Conservation (phyloP, 1,284 basidiomycete genomes). For the Cutaneotrichosporon cyanovorans region DNA sequence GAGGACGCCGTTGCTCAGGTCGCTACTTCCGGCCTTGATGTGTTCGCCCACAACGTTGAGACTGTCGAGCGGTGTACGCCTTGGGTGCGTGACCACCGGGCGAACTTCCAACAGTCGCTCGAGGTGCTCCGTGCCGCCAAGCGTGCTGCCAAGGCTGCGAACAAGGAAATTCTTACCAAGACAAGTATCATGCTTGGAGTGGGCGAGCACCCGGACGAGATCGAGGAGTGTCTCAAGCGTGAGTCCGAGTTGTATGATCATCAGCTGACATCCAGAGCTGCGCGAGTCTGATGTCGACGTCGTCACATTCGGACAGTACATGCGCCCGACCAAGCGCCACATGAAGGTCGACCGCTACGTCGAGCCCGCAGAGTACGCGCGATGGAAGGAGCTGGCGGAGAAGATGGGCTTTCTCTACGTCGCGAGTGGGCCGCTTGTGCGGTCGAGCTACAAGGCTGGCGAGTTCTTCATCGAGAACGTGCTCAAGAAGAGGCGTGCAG, state of each 20-base stretch:
- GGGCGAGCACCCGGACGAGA: constrained; percentile 78
- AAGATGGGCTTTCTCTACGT: constrained; percentile 95
- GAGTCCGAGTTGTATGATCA: constrained; percentile 20
- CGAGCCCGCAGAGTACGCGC: constrained; percentile 82
- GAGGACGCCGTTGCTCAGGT: constrained; percentile 66
- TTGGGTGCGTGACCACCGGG: constrained; percentile 87
- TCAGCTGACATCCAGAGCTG: constrained; percentile 57
- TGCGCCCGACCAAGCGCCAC: constrained; percentile 97
- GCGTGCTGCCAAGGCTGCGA: constrained; percentile 69
- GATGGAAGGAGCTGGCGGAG: constrained; percentile 85
- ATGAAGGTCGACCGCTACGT: constrained; percentile 99
- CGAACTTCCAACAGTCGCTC: constrained; percentile 84
- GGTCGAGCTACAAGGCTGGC: constrained; percentile 95
- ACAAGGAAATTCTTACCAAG: constrained; percentile 80
- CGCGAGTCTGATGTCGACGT: constrained; percentile 86
- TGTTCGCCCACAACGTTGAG: constrained; percentile 97
- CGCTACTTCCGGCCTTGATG: constrained; percentile 86
- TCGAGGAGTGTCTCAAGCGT: constrained; percentile 79
- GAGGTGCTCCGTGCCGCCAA: constrained; percentile 78
- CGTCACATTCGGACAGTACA: constrained; percentile 99
- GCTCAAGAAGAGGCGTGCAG: constrained; percentile 48
- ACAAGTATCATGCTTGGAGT: constrained; percentile 99
- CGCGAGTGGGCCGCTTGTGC: constrained; percentile 89
- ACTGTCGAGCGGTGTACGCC: constrained; percentile 90
- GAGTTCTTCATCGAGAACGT: constrained; percentile 91